Percentiles rank a stretch among this genome's conserved stretches.
phyloP scores from a whole-genome alignment of 805 yeast genomes.

The Wickerhamiella sergipiensis region DNA sequence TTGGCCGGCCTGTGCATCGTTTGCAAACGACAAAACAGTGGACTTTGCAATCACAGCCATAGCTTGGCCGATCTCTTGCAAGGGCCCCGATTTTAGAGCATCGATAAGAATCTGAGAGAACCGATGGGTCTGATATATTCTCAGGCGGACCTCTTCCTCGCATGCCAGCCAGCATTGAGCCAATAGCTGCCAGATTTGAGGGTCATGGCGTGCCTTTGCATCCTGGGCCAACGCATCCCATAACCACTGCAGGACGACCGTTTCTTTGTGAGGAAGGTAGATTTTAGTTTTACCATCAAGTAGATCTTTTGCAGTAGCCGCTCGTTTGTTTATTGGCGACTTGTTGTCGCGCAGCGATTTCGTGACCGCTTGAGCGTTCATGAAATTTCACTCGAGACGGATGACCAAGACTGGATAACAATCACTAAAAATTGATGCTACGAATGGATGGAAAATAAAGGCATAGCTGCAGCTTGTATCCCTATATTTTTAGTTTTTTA shows the following conservation, averaged over 20 bases:
- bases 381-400: not conserved
- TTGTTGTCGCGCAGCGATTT: slow-evolving; percentile 20
- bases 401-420: not conserved
- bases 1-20: slow-evolving; percentile 7
- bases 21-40: not conserved
- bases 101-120: slow-evolving; percentile 1
- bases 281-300: slow-evolving; percentile 11
- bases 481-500: not conserved
- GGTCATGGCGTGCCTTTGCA: slow-evolving; percentile 6
- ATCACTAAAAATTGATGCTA: no score
- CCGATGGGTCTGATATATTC: slow-evolving; percentile 9
- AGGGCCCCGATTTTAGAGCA: not conserved
- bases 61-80: not conserved
- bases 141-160: slow-evolving; percentile 2
- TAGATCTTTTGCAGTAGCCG: slow-evolving; percentile 15
- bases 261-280: slow-evolving; percentile 22
- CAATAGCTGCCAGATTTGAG: slow-evolving; percentile 14
- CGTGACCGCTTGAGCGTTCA: slow-evolving; percentile 21
- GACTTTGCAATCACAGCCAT: not conserved
- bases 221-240: slow-evolving; percentile 20
- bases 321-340: slow-evolving; percentile 12
- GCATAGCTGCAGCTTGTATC: no score
- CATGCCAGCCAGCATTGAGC: slow-evolving; percentile 6
- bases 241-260: slow-evolving; percentile 26
- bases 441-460: no score